Conservation (phyloP, 371 early-diverging fungal species). For the Encephalitozoon hellem region DNA sequence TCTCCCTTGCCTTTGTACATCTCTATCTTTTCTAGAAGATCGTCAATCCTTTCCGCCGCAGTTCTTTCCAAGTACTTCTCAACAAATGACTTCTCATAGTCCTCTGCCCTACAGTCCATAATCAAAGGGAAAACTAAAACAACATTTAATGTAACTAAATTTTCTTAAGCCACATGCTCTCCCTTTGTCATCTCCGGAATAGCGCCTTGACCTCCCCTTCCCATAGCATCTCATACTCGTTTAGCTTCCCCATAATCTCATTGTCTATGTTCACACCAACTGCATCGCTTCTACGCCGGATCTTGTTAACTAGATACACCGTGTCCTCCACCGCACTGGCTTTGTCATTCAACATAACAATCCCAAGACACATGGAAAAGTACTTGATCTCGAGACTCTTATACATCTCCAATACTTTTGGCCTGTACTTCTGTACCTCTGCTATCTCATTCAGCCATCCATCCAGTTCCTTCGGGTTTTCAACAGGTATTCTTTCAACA, state of each 20-base stretch:
- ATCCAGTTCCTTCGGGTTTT: neutral
- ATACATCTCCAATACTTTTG: neutral
- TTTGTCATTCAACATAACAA: neutral
- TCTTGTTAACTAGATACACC: neutral
- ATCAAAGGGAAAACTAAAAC: neutral
- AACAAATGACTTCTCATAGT: slow-evolving; percentile 38
- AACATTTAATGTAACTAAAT: neutral
- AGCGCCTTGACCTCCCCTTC: neutral
- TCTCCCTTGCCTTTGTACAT: slow-evolving; percentile 66
- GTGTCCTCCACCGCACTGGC: neutral
- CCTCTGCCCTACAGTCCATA: slow-evolving; percentile 21
- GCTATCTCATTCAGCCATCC: neutral
- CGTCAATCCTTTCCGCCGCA: slow-evolving; percentile 68
- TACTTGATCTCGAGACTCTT: neutral
- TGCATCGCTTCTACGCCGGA: neutral
- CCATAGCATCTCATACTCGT: neutral
- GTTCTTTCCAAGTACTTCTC: slow-evolving; percentile 66
- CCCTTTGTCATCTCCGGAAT: neutral
- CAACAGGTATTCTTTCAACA: neutral
- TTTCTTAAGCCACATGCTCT: neutral
- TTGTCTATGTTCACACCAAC: neutral
- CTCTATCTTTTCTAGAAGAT: slow-evolving; percentile 67
- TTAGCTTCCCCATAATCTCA: neutral
- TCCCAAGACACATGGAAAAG: neutral
- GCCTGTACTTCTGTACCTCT: neutral